phyloP scores from a whole-genome alignment of 2,329 filamentous ascomycete species.

The Epichloe aotearoae region DNA sequence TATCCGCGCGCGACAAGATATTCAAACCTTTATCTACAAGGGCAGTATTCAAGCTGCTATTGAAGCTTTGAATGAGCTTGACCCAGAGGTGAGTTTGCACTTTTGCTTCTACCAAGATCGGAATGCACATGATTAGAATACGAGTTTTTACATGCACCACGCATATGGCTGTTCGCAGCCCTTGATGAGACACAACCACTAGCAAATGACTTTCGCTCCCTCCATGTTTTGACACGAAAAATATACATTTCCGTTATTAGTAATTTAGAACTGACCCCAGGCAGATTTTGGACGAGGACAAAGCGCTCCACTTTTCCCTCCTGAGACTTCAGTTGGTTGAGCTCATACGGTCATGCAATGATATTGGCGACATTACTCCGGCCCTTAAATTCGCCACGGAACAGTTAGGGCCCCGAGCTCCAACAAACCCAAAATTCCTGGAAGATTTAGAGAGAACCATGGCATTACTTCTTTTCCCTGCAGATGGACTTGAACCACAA shows the following conservation, averaged over 20 bases:
- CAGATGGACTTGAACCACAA: slow-evolving; percentile 64
- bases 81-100: slow-evolving; percentile 65
- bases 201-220: slow-evolving; percentile 23
- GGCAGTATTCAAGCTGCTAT: slow-evolving; percentile 82
- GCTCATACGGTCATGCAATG: slow-evolving; percentile 67
- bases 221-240: background rate
- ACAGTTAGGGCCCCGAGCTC: slow-evolving; percentile 76
- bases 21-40: slow-evolving; percentile 71
- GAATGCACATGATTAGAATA: slow-evolving; percentile 67
- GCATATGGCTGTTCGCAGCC: slow-evolving; percentile 72
- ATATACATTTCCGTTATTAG: background rate
- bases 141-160: slow-evolving; percentile 97
- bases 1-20: slow-evolving; percentile 67
- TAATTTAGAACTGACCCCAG: slow-evolving; percentile 5
- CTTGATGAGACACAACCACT: slow-evolving; percentile 80
- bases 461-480: slow-evolving; percentile 77
- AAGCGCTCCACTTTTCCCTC: slow-evolving; percentile 75
- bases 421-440: slow-evolving; percentile 68
- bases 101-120: background rate
- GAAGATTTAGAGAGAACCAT: slow-evolving; percentile 86
- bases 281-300: slow-evolving; percentile 77
- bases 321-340: slow-evolving; percentile 87
- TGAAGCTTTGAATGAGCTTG: slow-evolving; percentile 74
- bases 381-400: slow-evolving; percentile 79
- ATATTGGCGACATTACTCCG: slow-evolving; percentile 56